Percentiles rank a stretch among this genome's conserved stretches.
Conservation (phyloP, 2,329 filamentous ascomycete genomes). For the Colletotrichum coccodes region DNA sequence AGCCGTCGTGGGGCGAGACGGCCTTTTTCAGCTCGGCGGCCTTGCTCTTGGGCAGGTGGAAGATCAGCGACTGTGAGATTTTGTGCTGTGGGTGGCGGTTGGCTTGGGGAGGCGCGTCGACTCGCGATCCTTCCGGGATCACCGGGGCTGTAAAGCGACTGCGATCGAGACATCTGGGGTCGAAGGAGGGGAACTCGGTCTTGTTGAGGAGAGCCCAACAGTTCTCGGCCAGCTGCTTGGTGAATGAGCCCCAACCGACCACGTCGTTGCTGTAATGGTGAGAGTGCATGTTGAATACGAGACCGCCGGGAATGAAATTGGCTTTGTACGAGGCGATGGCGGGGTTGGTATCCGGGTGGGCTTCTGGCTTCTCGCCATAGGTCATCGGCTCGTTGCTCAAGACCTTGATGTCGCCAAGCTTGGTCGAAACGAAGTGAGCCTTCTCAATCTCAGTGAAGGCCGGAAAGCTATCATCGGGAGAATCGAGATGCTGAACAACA, state of each 20-base stretch:
- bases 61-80: too few relatives aligned
- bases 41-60: too few relatives aligned
- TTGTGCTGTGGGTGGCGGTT: too few relatives aligned
- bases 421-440: slow-evolving; percentile 44
- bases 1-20: too few relatives aligned
- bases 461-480: slow-evolving; percentile 13
- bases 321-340: slow-evolving; percentile 49
- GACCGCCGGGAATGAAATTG: slow-evolving; percentile 52
- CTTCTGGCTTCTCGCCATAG: slow-evolving; percentile 51
- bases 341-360: slow-evolving; percentile 45
- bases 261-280: slow-evolving; percentile 56
- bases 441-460: slow-evolving; percentile 50
- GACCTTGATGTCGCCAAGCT: slow-evolving; percentile 44
- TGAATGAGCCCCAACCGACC: slow-evolving; percentile 53
- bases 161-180: too few relatives aligned
- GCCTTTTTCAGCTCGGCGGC: too few relatives aligned
- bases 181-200: too few relatives aligned
- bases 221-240: too few relatives aligned
- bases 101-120: too few relatives aligned
- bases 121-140: too few relatives aligned
- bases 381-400: slow-evolving; percentile 50
- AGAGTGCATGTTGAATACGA: slow-evolving; percentile 52
- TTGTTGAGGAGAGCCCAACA: too few relatives aligned
- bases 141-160: too few relatives aligned
- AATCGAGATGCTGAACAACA: slow-evolving; percentile 49